Evolutionary conservation across 345 rosid genomes (phyloP).

Genomic region (Clausena lansium): DNA sequence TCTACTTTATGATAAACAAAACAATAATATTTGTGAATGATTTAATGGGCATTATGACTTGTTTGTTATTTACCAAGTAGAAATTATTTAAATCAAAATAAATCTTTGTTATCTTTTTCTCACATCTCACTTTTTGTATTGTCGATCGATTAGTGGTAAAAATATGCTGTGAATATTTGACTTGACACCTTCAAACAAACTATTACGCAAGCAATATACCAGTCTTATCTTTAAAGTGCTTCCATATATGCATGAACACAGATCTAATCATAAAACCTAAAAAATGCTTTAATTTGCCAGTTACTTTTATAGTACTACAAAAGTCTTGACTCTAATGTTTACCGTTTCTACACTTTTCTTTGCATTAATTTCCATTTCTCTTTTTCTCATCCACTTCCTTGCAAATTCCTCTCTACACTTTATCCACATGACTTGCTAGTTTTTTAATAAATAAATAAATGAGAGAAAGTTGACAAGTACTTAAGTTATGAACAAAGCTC

Average conservation of each 20-base stretch:
- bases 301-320: neutral
- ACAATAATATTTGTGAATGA: no score
- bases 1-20: no score
- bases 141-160: no score
- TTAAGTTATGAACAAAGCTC: neutral
- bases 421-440: neutral
- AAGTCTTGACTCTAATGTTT: neutral
- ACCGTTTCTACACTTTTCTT: neutral
- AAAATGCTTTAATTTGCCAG: neutral
- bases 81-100: no score
- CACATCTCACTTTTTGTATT: no score
- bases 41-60: no score
- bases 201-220: neutral
- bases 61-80: no score
- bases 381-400: neutral
- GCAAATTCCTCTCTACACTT: neutral
- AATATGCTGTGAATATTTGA: neutral
- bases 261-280: neutral
- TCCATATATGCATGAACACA: neutral
- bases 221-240: neutral
- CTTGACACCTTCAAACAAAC: neutral
- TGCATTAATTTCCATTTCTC: no score
- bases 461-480: neutral
- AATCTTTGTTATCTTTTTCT: no score
- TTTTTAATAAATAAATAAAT: constrained; percentile 2